A percentile compares a stretch with the other conserved stretches of the same genome.
Evolutionary conservation across 2,329 filamentous ascomycete genomes (phyloP).

Genomic region (Parastagonospora avenae): DNA sequence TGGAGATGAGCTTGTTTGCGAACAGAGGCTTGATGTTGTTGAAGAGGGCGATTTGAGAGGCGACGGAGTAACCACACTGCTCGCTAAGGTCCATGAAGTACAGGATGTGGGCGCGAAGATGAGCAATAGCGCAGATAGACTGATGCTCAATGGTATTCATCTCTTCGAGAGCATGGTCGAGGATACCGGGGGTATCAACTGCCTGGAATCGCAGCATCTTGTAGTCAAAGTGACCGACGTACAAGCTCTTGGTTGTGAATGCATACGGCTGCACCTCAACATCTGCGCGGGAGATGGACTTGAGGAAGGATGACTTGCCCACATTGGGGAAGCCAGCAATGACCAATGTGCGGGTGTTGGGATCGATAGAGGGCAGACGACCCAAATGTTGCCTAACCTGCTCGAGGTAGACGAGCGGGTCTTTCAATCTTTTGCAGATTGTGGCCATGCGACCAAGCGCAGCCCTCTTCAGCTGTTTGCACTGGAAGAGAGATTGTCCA

Average conservation of each 20-base stretch:
- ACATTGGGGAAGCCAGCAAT: slow-evolving; percentile 95
- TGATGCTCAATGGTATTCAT: slow-evolving; percentile 99
- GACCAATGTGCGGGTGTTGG: slow-evolving; percentile 91
- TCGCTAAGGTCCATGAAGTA: slow-evolving; percentile 99
- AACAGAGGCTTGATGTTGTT: slow-evolving; percentile 93
- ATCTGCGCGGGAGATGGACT: slow-evolving; percentile 89
- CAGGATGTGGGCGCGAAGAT: slow-evolving; percentile 90
- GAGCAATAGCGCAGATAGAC: slow-evolving; percentile 95
- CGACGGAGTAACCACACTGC: slow-evolving; percentile 93
- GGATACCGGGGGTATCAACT: slow-evolving; percentile 97
- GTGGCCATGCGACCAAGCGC: slow-evolving; percentile 98
- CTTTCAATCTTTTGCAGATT: slow-evolving; percentile 91
- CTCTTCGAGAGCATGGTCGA: slow-evolving; percentile 96
- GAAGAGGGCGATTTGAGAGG: slow-evolving; percentile 93
- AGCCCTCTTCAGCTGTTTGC: slow-evolving; percentile 97
- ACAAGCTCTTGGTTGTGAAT: slow-evolving; percentile 97
- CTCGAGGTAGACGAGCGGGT: slow-evolving; percentile 92
- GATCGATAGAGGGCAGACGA: slow-evolving; percentile 97
- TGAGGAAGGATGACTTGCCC: slow-evolving; percentile 94
- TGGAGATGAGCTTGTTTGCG: slow-evolving; percentile 94
- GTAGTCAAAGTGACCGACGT: slow-evolving; percentile 98
- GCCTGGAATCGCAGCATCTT: slow-evolving; percentile 89
- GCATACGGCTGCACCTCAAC: slow-evolving; percentile 98
- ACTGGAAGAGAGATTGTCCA: slow-evolving; percentile 88
- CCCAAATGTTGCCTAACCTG: slow-evolving; percentile 96